Conservation (phyloP, 1,284 basidiomycete genomes). For the Abortiporus biennis region DNA sequence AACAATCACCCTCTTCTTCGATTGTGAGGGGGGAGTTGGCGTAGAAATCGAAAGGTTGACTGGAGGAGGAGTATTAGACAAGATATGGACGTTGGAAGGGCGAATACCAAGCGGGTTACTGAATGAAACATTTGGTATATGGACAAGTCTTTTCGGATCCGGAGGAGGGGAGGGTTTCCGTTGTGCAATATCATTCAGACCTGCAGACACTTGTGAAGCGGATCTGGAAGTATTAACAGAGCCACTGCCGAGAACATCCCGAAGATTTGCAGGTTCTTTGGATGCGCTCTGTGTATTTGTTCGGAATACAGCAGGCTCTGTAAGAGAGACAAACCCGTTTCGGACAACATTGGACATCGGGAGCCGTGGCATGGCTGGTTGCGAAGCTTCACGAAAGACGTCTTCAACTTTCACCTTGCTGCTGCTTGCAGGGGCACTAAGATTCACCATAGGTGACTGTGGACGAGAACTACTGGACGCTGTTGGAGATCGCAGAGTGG, state of each 20-base stretch:
- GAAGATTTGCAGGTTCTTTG: neutral
- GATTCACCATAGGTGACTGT: neutral
- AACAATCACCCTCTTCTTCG: constrained; percentile 6
- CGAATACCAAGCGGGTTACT: constrained; percentile 47
- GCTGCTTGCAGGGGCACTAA: constrained; percentile 10
- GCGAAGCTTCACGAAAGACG: neutral
- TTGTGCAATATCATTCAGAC: neutral
- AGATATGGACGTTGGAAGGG: constrained; percentile 19
- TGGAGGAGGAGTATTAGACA: neutral
- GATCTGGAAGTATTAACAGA: neutral
- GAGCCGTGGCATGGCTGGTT: neutral
- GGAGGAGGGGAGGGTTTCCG: constrained; percentile 19
- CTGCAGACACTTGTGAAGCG: neutral
- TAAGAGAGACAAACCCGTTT: no score
- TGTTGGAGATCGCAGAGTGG: neutral
- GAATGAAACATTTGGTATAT: constrained; percentile 32
- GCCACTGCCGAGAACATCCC: neutral
- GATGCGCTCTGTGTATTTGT: neutral
- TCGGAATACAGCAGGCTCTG: neutral
- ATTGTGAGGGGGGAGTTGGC: no score
- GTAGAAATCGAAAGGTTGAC: no score
- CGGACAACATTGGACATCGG: neutral
- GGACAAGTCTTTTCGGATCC: constrained; percentile 30
- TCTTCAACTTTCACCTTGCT: constrained; percentile 17
- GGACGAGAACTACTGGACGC: neutral